phyloP scores from a whole-genome alignment of 805 yeast genomes.

The Millerozyma acaciae region DNA sequence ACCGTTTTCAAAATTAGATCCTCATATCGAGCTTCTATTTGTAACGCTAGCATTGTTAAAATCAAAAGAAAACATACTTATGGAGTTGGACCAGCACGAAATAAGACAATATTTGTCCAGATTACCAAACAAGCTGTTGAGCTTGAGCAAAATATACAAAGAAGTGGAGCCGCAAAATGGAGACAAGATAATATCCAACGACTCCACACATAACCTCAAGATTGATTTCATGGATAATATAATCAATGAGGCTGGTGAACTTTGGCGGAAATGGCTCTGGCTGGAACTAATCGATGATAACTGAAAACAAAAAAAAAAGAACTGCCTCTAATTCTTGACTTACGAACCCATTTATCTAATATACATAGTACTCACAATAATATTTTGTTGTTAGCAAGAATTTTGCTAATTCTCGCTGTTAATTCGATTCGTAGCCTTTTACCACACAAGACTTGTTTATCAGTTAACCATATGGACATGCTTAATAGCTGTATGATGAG shows the following conservation, averaged over 20 bases:
- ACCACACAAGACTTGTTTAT: no score
- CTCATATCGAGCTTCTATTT: slow-evolving; percentile 73
- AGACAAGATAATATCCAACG: slow-evolving; percentile 25
- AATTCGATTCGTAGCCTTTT: no score
- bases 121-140: slow-evolving; percentile 44
- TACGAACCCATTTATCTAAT: no score
- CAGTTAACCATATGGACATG: no score
- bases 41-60: slow-evolving; percentile 75
- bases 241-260: slow-evolving; percentile 75
- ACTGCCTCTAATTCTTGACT: no score
- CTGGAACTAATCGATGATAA: slow-evolving; percentile 35
- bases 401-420: no score
- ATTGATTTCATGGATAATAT: slow-evolving; percentile 69
- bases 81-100: slow-evolving; percentile 89
- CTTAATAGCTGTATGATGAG: no score
- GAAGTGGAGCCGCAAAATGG: slow-evolving; percentile 18
- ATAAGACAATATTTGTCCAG: slow-evolving; percentile 72
- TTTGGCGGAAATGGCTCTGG: slow-evolving; percentile 82
- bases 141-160: slow-evolving; percentile 29
- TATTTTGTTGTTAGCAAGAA: no score
- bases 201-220: slow-evolving; percentile 31
- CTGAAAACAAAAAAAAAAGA: no score
- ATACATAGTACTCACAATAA: no score
- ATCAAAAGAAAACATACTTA: slow-evolving; percentile 69
- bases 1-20: slow-evolving; percentile 62